These are phyloP conservation scores for Trichoderma gracile DNA, from an alignment of 2,329 filamentous ascomycete species.

Conservation along the genomic window DNA sequence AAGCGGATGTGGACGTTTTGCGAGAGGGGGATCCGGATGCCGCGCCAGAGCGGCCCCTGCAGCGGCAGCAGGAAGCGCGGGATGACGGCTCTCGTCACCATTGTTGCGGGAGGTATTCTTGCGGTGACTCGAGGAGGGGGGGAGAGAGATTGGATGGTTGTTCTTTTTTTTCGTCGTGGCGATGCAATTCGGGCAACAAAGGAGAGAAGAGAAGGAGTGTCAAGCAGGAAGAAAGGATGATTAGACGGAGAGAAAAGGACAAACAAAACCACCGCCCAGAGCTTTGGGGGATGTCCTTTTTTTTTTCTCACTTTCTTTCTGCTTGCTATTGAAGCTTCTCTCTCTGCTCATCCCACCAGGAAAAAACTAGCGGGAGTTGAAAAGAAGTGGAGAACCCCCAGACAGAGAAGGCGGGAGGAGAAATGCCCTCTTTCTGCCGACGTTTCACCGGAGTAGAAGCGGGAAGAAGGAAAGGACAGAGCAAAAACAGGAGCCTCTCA, in stretches of 20 bases:
- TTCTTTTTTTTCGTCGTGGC: background rate
- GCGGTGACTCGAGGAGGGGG: background rate
- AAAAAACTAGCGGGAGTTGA: constrained; percentile 22
- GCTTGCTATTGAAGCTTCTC: constrained; percentile 19
- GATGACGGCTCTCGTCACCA: constrained; percentile 56
- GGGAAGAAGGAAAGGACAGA: constrained; percentile 14
- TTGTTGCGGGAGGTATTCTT: constrained; percentile 32
- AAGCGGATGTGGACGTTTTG: constrained; percentile 42
- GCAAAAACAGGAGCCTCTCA: background rate
- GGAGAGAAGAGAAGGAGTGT: background rate
- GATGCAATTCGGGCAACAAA: background rate
- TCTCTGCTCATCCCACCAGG: constrained; percentile 16
- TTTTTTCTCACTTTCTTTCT: constrained; percentile 9
- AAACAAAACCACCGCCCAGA: background rate
- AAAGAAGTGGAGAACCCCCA: constrained; percentile 15
- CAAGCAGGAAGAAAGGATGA: background rate
- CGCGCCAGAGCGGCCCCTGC: constrained; percentile 57
- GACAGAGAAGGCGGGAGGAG: background rate
- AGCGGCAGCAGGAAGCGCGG: constrained; percentile 69
- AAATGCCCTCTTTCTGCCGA: constrained; percentile 26
- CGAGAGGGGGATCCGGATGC: constrained; percentile 40
- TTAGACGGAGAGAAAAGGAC: background rate
- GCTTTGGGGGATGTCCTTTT: background rate
- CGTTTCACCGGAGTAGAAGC: constrained; percentile 22
- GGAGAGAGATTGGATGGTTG: background rate